Evolutionary conservation across 2,329 filamentous ascomycete genomes (phyloP).

Genomic region (Westerdykella aurantiaca): DNA sequence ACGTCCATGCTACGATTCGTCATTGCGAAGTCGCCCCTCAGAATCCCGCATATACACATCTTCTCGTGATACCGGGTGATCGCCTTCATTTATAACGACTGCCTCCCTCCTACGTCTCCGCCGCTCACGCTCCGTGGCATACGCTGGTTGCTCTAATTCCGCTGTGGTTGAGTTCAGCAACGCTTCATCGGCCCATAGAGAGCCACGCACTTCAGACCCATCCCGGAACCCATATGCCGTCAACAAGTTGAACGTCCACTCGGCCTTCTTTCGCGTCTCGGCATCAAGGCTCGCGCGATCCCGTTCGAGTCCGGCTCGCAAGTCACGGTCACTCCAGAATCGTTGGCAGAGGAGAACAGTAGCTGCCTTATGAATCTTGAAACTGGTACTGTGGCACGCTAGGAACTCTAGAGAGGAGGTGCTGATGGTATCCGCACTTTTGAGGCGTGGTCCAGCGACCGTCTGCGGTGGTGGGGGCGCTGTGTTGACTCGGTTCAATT

Average conservation of each 20-base stretch:
- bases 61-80: slow-evolving; percentile 61
- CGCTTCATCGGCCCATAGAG: slow-evolving; percentile 1
- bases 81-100: slow-evolving; percentile 87
- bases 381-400: slow-evolving; percentile 28
- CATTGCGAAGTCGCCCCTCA: slow-evolving; percentile 11
- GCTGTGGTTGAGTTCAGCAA: slow-evolving; percentile 2
- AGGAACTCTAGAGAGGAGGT: slow-evolving; percentile 39
- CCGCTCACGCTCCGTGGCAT: slow-evolving; percentile 63
- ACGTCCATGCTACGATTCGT: slow-evolving; percentile 1
- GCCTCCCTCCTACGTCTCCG: slow-evolving; percentile 75
- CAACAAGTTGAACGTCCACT: slow-evolving; percentile 24
- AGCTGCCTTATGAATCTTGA: slow-evolving; percentile 39
- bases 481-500: slow-evolving; percentile 61
- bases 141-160: slow-evolving; percentile 40
- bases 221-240: slow-evolving; percentile 18
- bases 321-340: slow-evolving; percentile 21
- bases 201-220: slow-evolving; percentile 5
- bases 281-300: slow-evolving; percentile 21
- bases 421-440: slow-evolving; percentile 56
- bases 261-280: slow-evolving; percentile 15
- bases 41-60: slow-evolving; percentile 65
- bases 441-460: slow-evolving; percentile 20
- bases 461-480: slow-evolving; percentile 54
- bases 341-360: slow-evolving; percentile 35
- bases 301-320: slow-evolving; percentile 16